A percentile compares a stretch with the other conserved stretches of the same genome.
Evolutionary conservation across 1,284 basidiomycete genomes (phyloP).

Genomic region (Athelia psychrophila): DNA sequence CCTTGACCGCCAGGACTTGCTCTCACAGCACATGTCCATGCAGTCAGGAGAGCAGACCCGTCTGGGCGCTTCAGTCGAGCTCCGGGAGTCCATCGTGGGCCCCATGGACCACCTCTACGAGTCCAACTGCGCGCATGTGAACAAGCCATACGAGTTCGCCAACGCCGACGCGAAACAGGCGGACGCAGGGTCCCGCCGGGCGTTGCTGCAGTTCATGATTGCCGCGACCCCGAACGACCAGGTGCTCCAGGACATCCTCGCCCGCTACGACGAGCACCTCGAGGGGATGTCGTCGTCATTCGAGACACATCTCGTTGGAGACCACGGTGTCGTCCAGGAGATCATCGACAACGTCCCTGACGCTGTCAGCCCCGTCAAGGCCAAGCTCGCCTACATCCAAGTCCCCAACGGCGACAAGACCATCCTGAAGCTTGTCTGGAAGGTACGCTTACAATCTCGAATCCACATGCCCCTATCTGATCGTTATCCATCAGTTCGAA

Average conservation of each 20-base stretch:
- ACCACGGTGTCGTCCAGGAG: slow-evolving; percentile 35
- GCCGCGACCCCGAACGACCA: slow-evolving; percentile 62
- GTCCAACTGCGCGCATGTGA: slow-evolving; percentile 55
- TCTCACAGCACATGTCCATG: slow-evolving; percentile 17
- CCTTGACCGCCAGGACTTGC: slow-evolving; percentile 17
- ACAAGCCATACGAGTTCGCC: slow-evolving; percentile 24
- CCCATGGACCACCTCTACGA: slow-evolving; percentile 42
- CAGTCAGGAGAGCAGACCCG: slow-evolving; percentile 34
- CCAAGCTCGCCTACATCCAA: slow-evolving; percentile 68
- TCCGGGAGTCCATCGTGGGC: slow-evolving; percentile 20
- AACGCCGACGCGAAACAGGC: slow-evolving; percentile 22
- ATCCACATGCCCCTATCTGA: slow-evolving; percentile 3
- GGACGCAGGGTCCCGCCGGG: slow-evolving; percentile 33
- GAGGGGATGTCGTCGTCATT: slow-evolving; percentile 48
- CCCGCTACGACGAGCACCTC: slow-evolving; percentile 48
- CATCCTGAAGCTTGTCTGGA: slow-evolving; percentile 68
- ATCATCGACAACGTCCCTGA: slow-evolving; percentile 66
- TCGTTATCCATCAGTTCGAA: slow-evolving; percentile 54
- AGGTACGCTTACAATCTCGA: slow-evolving; percentile 40
- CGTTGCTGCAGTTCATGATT: slow-evolving; percentile 75
- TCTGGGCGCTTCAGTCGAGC: slow-evolving; percentile 23
- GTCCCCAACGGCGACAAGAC: slow-evolving; percentile 56
- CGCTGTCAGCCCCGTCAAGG: slow-evolving; percentile 71
- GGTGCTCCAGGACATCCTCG: slow-evolving; percentile 48
- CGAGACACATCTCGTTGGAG: slow-evolving; percentile 48